A percentile compares a stretch with the other conserved stretches of the same genome.
These are phyloP conservation scores for Pseudophaeomoniella oleicola DNA, from an alignment of 2,329 filamentous ascomycete genomes.

Conservation along the genomic window DNA sequence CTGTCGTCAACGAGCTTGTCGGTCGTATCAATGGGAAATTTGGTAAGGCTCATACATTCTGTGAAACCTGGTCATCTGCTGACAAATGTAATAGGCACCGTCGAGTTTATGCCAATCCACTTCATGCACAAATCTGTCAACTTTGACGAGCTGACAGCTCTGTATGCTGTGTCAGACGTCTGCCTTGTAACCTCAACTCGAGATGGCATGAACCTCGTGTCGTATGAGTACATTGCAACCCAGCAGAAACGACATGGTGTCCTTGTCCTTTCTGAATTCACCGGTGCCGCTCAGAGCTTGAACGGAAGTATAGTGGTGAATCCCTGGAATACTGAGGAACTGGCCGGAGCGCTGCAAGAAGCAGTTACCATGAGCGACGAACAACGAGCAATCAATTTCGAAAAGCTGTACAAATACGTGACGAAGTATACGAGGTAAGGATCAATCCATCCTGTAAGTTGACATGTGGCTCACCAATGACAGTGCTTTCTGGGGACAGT, in stretches of 20 bases:
- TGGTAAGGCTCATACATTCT: slow-evolving; percentile 35
- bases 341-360: slow-evolving; percentile 84
- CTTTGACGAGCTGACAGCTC: slow-evolving; percentile 85
- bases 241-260: slow-evolving; percentile 82
- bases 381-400: slow-evolving; percentile 72
- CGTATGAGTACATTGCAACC: slow-evolving; percentile 94
- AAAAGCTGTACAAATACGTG: slow-evolving; percentile 86
- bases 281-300: slow-evolving; percentile 84
- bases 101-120: slow-evolving; percentile 98
- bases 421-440: slow-evolving; percentile 78
- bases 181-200: slow-evolving; percentile 91
- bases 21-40: slow-evolving; percentile 96
- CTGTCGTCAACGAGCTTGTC: slow-evolving; percentile 91
- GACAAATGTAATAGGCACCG: slow-evolving; percentile 43
- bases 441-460: not conserved
- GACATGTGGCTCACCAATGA: slow-evolving; percentile 9
- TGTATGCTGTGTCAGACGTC: slow-evolving; percentile 84
- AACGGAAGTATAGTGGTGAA: slow-evolving; percentile 93
- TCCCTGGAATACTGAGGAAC: slow-evolving; percentile 95
- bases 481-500: slow-evolving; percentile 88
- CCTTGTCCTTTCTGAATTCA: slow-evolving; percentile 93
- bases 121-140: slow-evolving; percentile 93
- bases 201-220: slow-evolving; percentile 97
- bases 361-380: slow-evolving; percentile 94
- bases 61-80: slow-evolving; percentile 5